phyloP scores from a whole-genome alignment of 2,329 filamentous ascomycete genomes.

The Colletotrichum limetticola region DNA sequence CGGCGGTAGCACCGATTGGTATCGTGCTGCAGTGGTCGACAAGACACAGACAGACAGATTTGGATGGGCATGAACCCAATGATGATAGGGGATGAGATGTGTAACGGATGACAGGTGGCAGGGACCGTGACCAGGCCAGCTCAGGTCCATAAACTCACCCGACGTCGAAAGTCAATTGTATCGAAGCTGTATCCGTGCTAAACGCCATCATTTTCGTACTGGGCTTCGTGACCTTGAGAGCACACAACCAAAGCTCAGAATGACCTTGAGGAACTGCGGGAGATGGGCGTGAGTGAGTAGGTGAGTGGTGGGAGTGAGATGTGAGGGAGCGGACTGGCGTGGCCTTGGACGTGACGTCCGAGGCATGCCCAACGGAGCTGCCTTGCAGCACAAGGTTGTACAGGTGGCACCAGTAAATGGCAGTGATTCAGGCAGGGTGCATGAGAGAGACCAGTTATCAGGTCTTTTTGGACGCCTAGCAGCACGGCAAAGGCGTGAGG shows the following conservation, averaged over 20 bases:
- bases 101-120: not conserved
- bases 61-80: not conserved
- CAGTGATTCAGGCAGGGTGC: conserved; percentile 27
- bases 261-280: not conserved
- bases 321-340: conserved; percentile 7
- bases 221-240: not conserved
- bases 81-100: not conserved
- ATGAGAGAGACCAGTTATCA: conserved; percentile 24
- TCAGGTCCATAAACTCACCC: not conserved
- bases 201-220: not conserved
- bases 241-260: not conserved
- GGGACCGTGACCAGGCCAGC: not conserved
- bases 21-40: not conserved
- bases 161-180: not conserved
- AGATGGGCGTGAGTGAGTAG: not conserved
- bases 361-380: conserved; percentile 31
- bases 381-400: conserved; percentile 34
- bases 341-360: not conserved
- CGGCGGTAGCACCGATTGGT: not conserved
- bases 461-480: conserved; percentile 5
- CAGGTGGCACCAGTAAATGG: conserved; percentile 37
- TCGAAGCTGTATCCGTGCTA: not conserved
- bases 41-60: not conserved
- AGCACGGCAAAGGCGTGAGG: conserved; percentile 19
- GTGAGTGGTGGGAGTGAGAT: not conserved